A percentile compares a stretch with the other conserved stretches of the same genome.
phyloP scores from a whole-genome alignment of 2,329 filamentous ascomycete genomes.

The Fusarium sp. region DNA sequence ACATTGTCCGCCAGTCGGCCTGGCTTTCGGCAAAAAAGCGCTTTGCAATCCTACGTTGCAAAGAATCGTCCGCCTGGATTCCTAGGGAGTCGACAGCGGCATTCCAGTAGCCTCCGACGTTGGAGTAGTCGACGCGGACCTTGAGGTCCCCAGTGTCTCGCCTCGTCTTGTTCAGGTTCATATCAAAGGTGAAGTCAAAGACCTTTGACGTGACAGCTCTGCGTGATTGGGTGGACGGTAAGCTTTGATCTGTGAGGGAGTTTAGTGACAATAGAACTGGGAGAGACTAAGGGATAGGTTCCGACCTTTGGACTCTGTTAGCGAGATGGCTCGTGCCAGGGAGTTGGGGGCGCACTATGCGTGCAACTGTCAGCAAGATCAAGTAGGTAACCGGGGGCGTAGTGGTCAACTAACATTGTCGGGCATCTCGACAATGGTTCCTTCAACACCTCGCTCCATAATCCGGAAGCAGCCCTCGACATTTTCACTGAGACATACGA shows the following conservation, averaged over 20 bases:
- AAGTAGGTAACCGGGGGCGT: background rate
- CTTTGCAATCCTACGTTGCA: background rate
- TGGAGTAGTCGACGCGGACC: conserved; percentile 3
- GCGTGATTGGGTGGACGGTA: background rate
- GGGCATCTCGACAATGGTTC: conserved; percentile 23
- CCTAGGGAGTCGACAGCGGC: background rate
- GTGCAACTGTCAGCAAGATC: background rate
- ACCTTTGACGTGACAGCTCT: conserved; percentile 6
- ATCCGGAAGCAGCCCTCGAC: conserved; percentile 5
- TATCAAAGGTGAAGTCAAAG: conserved; percentile 17
- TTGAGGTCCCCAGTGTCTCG: background rate
- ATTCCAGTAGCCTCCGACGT: background rate
- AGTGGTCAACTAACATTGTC: background rate
- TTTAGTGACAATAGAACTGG: background rate
- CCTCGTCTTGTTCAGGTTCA: background rate
- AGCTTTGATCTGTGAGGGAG: background rate
- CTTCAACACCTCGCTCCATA: conserved; percentile 9
- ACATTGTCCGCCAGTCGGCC: background rate
- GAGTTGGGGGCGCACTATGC: conserved; percentile 6
- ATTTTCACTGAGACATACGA: conserved; percentile 7
- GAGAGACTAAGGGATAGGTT: background rate
- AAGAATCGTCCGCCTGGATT: background rate
- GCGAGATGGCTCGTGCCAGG: conserved; percentile 12
- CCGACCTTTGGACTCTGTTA: background rate
- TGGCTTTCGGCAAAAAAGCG: background rate